A percentile compares a stretch with the other conserved stretches of the same genome.
Conservation (phyloP, 768 basidiomycete species). For the Hygrocybe punicea region DNA sequence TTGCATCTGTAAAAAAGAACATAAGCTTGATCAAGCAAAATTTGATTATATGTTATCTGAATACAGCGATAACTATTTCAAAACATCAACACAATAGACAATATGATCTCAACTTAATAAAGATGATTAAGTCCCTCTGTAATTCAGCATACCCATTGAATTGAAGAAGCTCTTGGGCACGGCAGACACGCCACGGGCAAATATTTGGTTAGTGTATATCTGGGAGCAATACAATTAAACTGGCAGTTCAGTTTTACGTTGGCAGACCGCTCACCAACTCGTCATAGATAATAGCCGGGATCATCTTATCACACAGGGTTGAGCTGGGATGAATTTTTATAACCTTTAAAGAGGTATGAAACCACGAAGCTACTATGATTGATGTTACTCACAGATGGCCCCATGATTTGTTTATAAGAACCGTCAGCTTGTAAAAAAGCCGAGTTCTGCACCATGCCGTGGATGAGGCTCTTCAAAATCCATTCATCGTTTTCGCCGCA, state of each 20-base stretch:
- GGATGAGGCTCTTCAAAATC: constrained; percentile 66
- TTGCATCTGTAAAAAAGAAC: too few relatives aligned
- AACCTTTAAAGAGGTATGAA: constrained; percentile 35
- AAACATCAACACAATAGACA: too few relatives aligned
- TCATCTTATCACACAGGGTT: constrained; percentile 72
- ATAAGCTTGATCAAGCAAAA: too few relatives aligned
- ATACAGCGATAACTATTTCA: too few relatives aligned
- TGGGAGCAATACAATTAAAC: constrained; percentile 25
- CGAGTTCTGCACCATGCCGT: constrained; percentile 77
- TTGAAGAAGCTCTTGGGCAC: constrained; percentile 59
- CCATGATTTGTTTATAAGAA: constrained; percentile 79
- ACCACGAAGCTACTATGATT: not conserved
- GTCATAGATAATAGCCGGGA: constrained; percentile 85
- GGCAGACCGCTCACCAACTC: constrained; percentile 78
- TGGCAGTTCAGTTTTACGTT: not conserved
- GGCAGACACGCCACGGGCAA: constrained; percentile 87
- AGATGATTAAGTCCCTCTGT: constrained; percentile 1
- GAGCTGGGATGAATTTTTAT: constrained; percentile 94
- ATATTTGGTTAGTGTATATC: constrained; percentile 80
- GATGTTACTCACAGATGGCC: constrained; percentile 51
- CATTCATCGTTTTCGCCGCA: constrained; percentile 64
- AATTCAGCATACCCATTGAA: constrained; percentile 15
- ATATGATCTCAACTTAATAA: too few relatives aligned
- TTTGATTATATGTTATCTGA: too few relatives aligned
- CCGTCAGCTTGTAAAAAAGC: constrained; percentile 85